phyloP scores from a whole-genome alignment of 176 grass and related monocot genomes.

The Areca catechu region DNA sequence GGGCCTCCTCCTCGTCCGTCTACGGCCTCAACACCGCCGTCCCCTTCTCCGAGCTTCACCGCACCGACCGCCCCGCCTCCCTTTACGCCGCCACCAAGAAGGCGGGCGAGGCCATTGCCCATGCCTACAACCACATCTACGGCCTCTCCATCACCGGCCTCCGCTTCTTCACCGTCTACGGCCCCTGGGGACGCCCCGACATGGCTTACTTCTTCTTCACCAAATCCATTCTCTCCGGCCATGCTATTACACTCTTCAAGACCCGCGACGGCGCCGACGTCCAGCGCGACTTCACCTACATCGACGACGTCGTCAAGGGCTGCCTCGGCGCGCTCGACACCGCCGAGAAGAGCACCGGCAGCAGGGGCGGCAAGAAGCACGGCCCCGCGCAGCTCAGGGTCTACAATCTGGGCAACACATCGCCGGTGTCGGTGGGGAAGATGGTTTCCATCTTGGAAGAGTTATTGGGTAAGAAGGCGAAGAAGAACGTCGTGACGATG shows the following conservation, averaged over 20 bases:
- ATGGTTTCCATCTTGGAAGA: conserved; percentile 84
- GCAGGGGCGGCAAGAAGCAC: conserved; percentile 46
- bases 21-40: conserved; percentile 74
- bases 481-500: conserved; percentile 77
- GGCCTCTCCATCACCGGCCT: conserved; percentile 90
- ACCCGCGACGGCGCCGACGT: conserved; percentile 47
- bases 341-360: conserved; percentile 62
- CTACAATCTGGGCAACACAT: conserved; percentile 97
- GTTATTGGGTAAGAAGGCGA: conserved; percentile 81
- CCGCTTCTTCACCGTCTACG: conserved; percentile 97
- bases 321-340: conserved; percentile 80
- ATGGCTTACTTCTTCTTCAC: conserved; percentile 99
- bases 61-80: conserved; percentile 81
- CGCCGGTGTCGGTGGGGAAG: conserved; percentile 63
- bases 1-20: conserved; percentile 87
- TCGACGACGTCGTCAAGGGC: conserved; percentile 92
- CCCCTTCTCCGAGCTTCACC: conserved; percentile 89
- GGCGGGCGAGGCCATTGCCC: conserved; percentile 91
- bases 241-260: conserved; percentile 75
- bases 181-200: conserved; percentile 89
- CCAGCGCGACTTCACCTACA: conserved; percentile 89
- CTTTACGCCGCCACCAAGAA: conserved; percentile 98
- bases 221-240: conserved; percentile 54
- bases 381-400: conserved; percentile 63
- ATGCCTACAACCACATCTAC: conserved; percentile 94